Base-by-base conservation (phyloP, 2,329 filamentous ascomycete species). In the Trichophyton schoenleinii region DNA sequence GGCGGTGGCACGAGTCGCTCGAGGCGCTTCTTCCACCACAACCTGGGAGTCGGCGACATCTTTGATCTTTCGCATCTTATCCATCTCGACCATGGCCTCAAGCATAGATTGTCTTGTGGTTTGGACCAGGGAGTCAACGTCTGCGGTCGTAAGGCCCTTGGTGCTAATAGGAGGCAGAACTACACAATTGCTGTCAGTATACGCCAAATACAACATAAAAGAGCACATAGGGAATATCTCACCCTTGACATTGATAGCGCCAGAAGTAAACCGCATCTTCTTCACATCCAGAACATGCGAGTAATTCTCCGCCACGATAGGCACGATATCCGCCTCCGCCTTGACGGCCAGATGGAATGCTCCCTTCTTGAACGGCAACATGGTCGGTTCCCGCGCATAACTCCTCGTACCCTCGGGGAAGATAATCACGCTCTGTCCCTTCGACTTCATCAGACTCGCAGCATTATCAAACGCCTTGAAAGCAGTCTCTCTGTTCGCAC, bases 321-420 rank as follows among this genome's bases (percentile, higher is more conserved):
- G 94, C 2, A 99, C 87, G 68, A 99, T 89, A 28, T 91, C 91
- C 4, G 96, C 94, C 66, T 90, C 88, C 1, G 92, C 92, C 79
- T 97, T 89, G 20, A 99, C 84, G 53, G 94, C 94, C 38, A 99
- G 81, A 74, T 99, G 92, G 76, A 99, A 99, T 55, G 92, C 94
- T 63, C 94, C 94, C 80, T 99, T 99, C 78, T 99, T 99, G 81
- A 97, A 99, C n/a, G 91, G 89, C 60, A 97, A 79, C 68, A 99
- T 77, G 63, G 81, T 83, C 1, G 94, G 88, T 60, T 91, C 86
- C 68, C 87, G 84, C 62, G 88, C 82, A 77, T 97, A 96, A 72
- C 89, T 95, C 67, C 94, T 83, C 1, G 94, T 99, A 58, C 94
- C 94, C 77, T 99, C 94, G 0, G 79, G 77, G 66, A 81, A 81